Percentiles rank a stretch among this genome's conserved stretches.
Evolutionary conservation across 306 rosid genomes (phyloP).

Genomic region (Cucurbita pepo): DNA sequence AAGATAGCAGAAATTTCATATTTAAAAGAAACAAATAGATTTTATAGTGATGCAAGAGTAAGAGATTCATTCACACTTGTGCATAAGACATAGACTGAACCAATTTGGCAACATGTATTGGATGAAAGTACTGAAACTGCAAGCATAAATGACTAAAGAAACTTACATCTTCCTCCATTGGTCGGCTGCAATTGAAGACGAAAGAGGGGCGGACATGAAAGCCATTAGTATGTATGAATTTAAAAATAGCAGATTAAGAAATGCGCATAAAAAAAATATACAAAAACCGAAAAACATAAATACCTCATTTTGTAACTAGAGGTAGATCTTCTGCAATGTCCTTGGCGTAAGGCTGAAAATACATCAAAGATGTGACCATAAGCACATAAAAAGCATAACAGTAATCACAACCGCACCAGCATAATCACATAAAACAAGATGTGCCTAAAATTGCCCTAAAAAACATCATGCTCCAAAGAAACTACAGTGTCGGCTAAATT

Average conservation of each 20-base stretch:
- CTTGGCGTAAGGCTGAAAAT: background rate
- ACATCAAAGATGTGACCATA: background rate
- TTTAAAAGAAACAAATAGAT: background rate
- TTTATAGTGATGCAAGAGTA: background rate
- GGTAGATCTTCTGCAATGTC: background rate
- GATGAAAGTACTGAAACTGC: background rate
- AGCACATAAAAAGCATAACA: background rate
- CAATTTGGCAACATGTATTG: background rate
- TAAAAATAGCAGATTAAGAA: background rate
- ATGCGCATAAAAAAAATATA: background rate
- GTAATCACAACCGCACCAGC: background rate
- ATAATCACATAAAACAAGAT: background rate
- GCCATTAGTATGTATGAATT: background rate
- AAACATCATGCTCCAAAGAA: background rate
- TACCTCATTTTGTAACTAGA: background rate
- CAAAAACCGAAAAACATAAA: background rate
- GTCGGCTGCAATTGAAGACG: slow-evolving; percentile 21
- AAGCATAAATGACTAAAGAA: background rate
- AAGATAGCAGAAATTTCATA: background rate
- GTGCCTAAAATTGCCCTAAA: background rate
- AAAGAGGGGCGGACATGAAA: background rate
- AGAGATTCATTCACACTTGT: background rate
- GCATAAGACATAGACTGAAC: background rate
- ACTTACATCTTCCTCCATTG: slow-evolving; percentile 91
- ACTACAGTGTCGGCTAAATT: background rate